Percentiles rank a stretch among this genome's conserved stretches.
Evolutionary conservation across 768 basidiomycete species (phyloP).

Genomic region (Pleurotus tuoliensis): DNA sequence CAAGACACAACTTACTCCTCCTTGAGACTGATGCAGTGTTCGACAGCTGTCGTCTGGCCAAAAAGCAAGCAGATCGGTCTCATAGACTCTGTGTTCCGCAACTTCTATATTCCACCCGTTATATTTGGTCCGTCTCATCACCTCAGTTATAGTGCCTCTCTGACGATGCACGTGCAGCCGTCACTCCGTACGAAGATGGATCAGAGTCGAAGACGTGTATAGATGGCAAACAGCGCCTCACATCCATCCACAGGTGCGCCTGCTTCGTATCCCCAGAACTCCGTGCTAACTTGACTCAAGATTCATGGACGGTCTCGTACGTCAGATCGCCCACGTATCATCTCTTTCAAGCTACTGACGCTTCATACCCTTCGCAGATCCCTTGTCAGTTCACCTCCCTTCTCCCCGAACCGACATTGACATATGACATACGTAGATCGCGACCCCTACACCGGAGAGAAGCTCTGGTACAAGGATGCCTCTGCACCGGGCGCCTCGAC

Average conservation of each 20-base stretch:
- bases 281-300: slow-evolving; percentile 23
- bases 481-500: slow-evolving; percentile 15
- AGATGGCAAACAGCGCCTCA: slow-evolving; percentile 72
- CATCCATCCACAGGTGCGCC: slow-evolving; percentile 56
- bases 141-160: slow-evolving; percentile 20
- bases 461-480: slow-evolving; percentile 45
- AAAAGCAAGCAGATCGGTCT: slow-evolving; percentile 56
- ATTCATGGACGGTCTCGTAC: slow-evolving; percentile 52
- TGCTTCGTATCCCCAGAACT: not conserved
- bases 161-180: slow-evolving; percentile 43
- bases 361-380: slow-evolving; percentile 27
- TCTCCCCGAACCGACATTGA: not conserved
- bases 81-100: slow-evolving; percentile 61
- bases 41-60: slow-evolving; percentile 60
- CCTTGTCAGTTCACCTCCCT: slow-evolving; percentile 29
- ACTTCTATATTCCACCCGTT: slow-evolving; percentile 65
- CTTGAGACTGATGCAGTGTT: not conserved
- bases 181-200: slow-evolving; percentile 54
- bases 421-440: slow-evolving; percentile 31
- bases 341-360: slow-evolving; percentile 4
- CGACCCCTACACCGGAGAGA: slow-evolving; percentile 53
- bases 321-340: slow-evolving; percentile 21
- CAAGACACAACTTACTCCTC: not conserved
- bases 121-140: slow-evolving; percentile 48
- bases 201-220: slow-evolving; percentile 52